Evolutionary conservation across 2,329 filamentous ascomycete species (phyloP).

Genomic region (Colletotrichum lini): DNA sequence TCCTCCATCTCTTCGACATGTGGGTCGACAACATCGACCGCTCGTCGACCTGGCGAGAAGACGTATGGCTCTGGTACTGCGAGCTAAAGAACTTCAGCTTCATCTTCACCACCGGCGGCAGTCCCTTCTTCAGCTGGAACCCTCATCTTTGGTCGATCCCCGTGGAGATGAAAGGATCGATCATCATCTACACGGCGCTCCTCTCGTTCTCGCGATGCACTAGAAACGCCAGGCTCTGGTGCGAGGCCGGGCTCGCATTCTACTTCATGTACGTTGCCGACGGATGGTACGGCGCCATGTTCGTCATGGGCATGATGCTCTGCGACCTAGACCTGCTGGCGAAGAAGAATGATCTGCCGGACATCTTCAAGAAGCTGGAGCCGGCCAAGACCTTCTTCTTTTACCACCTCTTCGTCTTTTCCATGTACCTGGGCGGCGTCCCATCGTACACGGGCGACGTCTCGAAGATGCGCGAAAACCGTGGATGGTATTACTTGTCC

Average conservation of each 20-base stretch:
- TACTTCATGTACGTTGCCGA: constrained; percentile 54
- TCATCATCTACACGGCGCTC: constrained; percentile 72
- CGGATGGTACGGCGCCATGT: constrained; percentile 56
- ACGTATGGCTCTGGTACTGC: constrained; percentile 64
- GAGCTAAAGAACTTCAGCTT: constrained; percentile 61
- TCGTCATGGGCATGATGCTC: constrained; percentile 44
- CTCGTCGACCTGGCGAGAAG: constrained; percentile 60
- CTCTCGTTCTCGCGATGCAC: constrained; percentile 54
- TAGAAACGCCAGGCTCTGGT: constrained; percentile 50
- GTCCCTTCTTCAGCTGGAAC: constrained; percentile 62
- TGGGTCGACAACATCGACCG: constrained; percentile 56
- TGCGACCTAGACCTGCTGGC: constrained; percentile 59
- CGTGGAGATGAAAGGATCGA: constrained; percentile 74
- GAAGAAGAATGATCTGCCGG: constrained; percentile 64
- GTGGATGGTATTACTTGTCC: constrained; percentile 52
- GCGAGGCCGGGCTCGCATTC: constrained; percentile 49
- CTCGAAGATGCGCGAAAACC: constrained; percentile 24
- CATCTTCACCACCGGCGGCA: constrained; percentile 56
- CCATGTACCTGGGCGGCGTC: constrained; percentile 53
- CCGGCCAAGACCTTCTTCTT: constrained; percentile 66
- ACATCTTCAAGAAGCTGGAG: constrained; percentile 60
- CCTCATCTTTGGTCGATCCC: constrained; percentile 76
- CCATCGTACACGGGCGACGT: constrained; percentile 37
- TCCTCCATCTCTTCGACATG: constrained; percentile 47
- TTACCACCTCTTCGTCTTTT: constrained; percentile 53